phyloP scores from a whole-genome alignment of 106 monocot genomes.

The Platanthera zijinensis region DNA sequence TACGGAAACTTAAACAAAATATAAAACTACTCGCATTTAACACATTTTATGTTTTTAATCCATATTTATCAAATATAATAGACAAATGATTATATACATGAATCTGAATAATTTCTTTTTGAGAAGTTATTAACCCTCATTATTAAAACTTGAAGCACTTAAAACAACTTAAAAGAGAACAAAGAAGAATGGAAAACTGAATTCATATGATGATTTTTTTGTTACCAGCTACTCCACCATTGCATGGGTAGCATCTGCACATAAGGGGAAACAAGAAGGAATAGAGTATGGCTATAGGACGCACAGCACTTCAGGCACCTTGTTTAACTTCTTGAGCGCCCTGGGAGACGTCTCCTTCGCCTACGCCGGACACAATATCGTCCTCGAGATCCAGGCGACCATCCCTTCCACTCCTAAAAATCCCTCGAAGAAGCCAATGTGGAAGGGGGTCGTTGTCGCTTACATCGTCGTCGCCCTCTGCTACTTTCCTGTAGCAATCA shows the following conservation, averaged over 20 bases:
- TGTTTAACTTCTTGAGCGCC: constrained; percentile 29
- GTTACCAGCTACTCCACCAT: constrained; percentile 31
- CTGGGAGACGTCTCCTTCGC: constrained; percentile 34
- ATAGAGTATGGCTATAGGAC: constrained; percentile 28
- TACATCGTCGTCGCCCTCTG: constrained; percentile 33
- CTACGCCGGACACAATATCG: constrained; percentile 36
- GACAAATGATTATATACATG: too few species aligned
- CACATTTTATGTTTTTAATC: too few species aligned
- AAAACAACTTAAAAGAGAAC: too few species aligned
- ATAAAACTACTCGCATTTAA: too few species aligned
- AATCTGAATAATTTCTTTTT: too few species aligned
- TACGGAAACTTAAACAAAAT: too few species aligned
- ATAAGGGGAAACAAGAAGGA: constrained; percentile 17
- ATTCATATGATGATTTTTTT: background rate
- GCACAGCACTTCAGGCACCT: constrained; percentile 4
- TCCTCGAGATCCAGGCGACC: constrained; percentile 36
- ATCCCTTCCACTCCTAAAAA: constrained; percentile 32
- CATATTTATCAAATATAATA: too few species aligned
- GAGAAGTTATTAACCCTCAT: too few species aligned
- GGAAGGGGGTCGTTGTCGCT: constrained; percentile 28
- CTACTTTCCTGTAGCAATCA: constrained; percentile 36
- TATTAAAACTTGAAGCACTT: too few species aligned
- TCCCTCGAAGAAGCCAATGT: constrained; percentile 28
- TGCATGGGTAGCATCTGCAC: constrained; percentile 23
- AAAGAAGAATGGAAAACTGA: too few species aligned